Evolutionary conservation across 2,329 filamentous ascomycete species (phyloP).

Genomic region (Colletotrichum lini): DNA sequence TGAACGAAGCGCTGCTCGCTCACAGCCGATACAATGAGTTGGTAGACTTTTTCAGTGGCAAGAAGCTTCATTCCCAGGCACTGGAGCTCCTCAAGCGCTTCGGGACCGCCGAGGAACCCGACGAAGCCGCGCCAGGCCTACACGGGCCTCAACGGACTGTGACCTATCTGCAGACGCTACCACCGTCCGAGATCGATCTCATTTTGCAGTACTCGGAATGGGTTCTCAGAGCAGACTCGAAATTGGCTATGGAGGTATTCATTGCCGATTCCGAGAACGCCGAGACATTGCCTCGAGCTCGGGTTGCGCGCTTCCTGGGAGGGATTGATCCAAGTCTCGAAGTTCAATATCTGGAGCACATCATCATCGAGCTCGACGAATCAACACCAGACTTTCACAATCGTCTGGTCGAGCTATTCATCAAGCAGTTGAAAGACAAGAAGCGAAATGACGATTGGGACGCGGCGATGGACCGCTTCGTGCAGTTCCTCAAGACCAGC

Average conservation of each 20-base stretch:
- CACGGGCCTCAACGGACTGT: slow-evolving; percentile 89
- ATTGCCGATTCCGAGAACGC: slow-evolving; percentile 94
- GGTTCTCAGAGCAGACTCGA: slow-evolving; percentile 81
- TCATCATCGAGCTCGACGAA: slow-evolving; percentile 90
- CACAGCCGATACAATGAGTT: slow-evolving; percentile 91
- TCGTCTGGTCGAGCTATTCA: slow-evolving; percentile 78
- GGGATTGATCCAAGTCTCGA: slow-evolving; percentile 80
- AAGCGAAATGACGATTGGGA: slow-evolving; percentile 65
- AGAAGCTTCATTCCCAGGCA: slow-evolving; percentile 90
- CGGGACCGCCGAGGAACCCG: slow-evolving; percentile 71
- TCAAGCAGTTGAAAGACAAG: slow-evolving; percentile 69
- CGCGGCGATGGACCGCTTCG: slow-evolving; percentile 74
- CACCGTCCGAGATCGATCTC: slow-evolving; percentile 89
- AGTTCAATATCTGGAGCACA: slow-evolving; percentile 88
- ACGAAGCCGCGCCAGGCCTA: slow-evolving; percentile 69
- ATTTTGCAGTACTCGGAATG: slow-evolving; percentile 93
- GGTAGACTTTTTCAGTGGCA: slow-evolving; percentile 98
- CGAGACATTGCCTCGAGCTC: slow-evolving; percentile 82
- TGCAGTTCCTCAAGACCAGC: slow-evolving; percentile 82
- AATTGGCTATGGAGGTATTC: slow-evolving; percentile 92
- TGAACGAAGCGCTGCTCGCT: slow-evolving; percentile 92
- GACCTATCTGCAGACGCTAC: slow-evolving; percentile 89
- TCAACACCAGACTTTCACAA: slow-evolving; percentile 90
- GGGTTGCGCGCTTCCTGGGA: slow-evolving; percentile 81
- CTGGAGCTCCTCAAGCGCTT: slow-evolving; percentile 87